phyloP scores from a whole-genome alignment of 2,329 filamentous ascomycete genomes.

The Aureobasidium namibiae region DNA sequence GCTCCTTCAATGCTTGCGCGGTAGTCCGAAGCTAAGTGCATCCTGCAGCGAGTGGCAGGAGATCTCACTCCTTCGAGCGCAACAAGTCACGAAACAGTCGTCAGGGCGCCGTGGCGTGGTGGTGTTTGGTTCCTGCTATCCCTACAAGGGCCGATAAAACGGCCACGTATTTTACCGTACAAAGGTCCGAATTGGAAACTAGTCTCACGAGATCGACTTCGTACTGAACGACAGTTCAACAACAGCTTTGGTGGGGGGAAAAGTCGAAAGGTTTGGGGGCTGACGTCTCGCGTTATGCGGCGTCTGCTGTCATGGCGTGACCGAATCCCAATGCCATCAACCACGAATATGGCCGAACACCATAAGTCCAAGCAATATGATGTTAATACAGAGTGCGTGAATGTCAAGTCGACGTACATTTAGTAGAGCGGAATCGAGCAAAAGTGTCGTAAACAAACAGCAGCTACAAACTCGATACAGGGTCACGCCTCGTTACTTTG shows the following conservation, averaged over 20 bases:
- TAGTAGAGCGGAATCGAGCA: background rate
- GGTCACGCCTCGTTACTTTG: background rate
- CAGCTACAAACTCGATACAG: background rate
- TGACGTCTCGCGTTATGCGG: conserved; percentile 1
- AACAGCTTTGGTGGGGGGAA: background rate
- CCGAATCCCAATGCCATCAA: background rate
- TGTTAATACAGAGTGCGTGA: background rate
- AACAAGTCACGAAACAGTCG: conserved; percentile 3
- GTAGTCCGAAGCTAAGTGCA: conserved; percentile 2
- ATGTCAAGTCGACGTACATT: background rate
- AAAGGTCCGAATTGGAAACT: background rate
- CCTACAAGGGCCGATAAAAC: conserved; percentile 6
- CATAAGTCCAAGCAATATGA: background rate
- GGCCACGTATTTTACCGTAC: conserved; percentile 5
- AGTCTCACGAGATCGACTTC: background rate
- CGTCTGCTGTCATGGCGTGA: conserved; percentile 11
- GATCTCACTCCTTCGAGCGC: background rate
- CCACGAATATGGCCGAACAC: background rate
- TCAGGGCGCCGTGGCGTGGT: conserved; percentile 1
- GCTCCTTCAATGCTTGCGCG: background rate
- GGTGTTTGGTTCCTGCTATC: background rate
- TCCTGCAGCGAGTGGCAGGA: conserved; percentile 4
- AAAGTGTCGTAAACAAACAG: background rate
- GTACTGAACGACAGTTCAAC: too few relatives aligned
- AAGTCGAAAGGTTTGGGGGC: background rate